Base-by-base conservation (phyloP, 306 rosid genomes). In the Dryas alaskensis region DNA sequence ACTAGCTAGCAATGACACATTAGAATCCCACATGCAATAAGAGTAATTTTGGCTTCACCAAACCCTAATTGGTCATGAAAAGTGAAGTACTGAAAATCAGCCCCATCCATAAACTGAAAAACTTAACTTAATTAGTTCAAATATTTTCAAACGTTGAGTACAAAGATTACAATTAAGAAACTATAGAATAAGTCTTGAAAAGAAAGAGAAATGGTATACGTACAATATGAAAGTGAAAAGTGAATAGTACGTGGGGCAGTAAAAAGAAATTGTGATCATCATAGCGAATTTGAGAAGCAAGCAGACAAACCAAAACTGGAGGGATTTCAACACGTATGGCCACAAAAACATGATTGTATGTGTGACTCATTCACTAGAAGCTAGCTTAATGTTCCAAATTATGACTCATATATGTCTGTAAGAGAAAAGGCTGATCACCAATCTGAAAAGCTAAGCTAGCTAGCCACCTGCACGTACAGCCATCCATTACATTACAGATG, bases 301-400 rank as follows among this genome's bases (percentile, higher is more conserved):
- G 46, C 10, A 31, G 22, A 60, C 46, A 60, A 13, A 60, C 19
- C n/a, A 60, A 37, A 60, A 39, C 12, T 37, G 46, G 25, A 39
- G 10, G 8, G 10, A 8, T 6, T 58, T 22, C 10, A 31, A 31
- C 37, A 6, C 16, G 7, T 22, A 60, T 0, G 12, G 65, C 10
- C 42, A 27, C 25, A 16, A 39, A n/a, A 45, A 45, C 13, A 62
- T 62, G 49, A 40, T 62, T 62, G 67, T 62, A 62, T 62, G 67
- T 39, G 48, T 1, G 48, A 61, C 66, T 62, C 8, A 1, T 4
- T 31, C 37, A 31, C 37, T 31, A 31, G 37, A 31, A 31, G 37
- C 37, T 31, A 31, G 37, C 37, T 31, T 31, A 22, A 22, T 22
- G 37, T 31, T 2, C 37, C 37, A 31, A 31, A 31, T 31, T 31